Percentiles rank a stretch among this genome's conserved stretches.
These are phyloP conservation scores for Sclerotiophoma versabilis DNA, from an alignment of 2,329 filamentous ascomycete species.

Conservation along the genomic window DNA sequence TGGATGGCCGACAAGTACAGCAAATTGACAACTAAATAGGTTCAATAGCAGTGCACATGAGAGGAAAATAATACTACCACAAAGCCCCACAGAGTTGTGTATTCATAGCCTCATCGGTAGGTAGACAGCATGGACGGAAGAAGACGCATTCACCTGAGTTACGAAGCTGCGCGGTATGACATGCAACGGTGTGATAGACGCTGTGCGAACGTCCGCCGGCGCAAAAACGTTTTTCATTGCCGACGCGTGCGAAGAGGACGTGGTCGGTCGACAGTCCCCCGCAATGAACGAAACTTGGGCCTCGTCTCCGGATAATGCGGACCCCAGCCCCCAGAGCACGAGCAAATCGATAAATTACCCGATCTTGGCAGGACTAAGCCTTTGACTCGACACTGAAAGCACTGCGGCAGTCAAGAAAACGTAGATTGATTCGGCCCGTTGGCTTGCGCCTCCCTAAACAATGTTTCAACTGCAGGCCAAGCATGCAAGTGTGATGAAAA, in stretches of 20 bases:
- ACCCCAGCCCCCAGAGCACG: conserved; percentile 10
- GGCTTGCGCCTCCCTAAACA: conserved; percentile 9
- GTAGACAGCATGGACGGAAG: not conserved
- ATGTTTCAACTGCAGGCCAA: conserved; percentile 18
- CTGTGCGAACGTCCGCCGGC: not conserved
- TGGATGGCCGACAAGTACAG: not conserved
- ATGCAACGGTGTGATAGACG: not conserved
- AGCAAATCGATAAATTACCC: conserved; percentile 4
- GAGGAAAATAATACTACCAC: not conserved
- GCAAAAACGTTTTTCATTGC: not conserved
- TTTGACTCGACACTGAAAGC: conserved; percentile 6
- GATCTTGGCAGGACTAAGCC: not conserved
- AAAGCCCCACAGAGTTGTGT: not conserved
- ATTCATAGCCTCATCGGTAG: not conserved
- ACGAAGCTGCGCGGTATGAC: not conserved
- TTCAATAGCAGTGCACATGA: not conserved
- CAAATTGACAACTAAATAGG: not conserved
- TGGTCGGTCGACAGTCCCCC: not conserved
- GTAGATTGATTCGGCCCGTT: conserved; percentile 9
- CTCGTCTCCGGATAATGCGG: conserved; percentile 1
- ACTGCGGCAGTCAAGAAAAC: conserved; percentile 6
- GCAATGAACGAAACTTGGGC: not conserved
- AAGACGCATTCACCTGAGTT: not conserved
- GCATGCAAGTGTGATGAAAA: conserved; percentile 8
- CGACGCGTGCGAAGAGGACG: not conserved